Evolutionary conservation across 108 stramenopile species (phyloP), one percentile per base, ranked within the genome.

Genomic region (Fragilaria crotonensis): DNA sequence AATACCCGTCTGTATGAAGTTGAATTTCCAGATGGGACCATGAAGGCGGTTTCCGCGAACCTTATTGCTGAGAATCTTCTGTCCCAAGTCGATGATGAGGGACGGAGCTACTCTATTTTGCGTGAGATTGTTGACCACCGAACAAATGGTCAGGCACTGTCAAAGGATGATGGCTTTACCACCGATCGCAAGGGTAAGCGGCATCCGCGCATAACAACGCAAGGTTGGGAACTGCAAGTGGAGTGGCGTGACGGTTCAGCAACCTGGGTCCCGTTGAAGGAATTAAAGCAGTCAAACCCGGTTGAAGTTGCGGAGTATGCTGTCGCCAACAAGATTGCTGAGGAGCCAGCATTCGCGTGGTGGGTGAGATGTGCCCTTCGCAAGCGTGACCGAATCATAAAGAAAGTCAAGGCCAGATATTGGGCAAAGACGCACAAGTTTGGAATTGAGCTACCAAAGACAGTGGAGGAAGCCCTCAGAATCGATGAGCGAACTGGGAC

Each of bases 161-260:
- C n/a, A n/a, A n/a, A n/a, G n/a, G n/a, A n/a, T n/a, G n/a, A n/a
- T n/a, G 45, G 70, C n/a, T n/a, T n/a, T n/a, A n/a, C n/a, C n/a
- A n/a, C n/a, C n/a, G n/a, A 5, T 75, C 33, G 74, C 70, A 29
- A 14, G 14, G 2, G 57, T 66, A 21, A 70, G 46, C 14, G 59
- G 59, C 1, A 70, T 56, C 33, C 54, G 20, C 2, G 19, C 61
- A 2, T 75, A 64, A 68, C 22, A 22, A n/a, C 68, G 70, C 28
- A 57, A 67, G 7, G 64, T 74, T 22, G 20, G 25, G 14, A 71
- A 71, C 27, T 63, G 65, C 30, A 63, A 72, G 67, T 27, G 41
- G 23, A 49, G 3, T n/a, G n/a, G n/a, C n/a, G n/a, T n/a, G n/a
- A n/a, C n/a, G n/a, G n/a, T n/a, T n/a, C n/a, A n/a, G n/a, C 20